phyloP scores from a whole-genome alignment of 257 asterid genomes.

The Nicotiana noctiflora region DNA sequence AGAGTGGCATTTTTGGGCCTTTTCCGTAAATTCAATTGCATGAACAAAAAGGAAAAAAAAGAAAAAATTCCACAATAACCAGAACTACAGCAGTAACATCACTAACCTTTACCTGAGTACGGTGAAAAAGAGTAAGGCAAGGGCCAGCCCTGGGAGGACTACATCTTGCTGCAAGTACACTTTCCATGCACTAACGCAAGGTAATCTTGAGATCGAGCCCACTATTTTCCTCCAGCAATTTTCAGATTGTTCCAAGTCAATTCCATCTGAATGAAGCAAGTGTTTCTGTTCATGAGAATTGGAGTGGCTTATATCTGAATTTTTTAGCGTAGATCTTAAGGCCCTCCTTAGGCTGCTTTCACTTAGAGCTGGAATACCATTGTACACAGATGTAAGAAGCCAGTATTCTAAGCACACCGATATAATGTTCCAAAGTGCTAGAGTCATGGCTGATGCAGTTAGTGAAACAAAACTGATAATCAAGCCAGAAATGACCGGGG shows the following conservation, averaged over 20 bases:
- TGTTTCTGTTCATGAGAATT: slow-evolving; percentile 18
- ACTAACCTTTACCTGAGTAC: slow-evolving; percentile 57
- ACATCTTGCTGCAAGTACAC: slow-evolving; percentile 64
- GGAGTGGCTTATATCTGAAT: slow-evolving; percentile 21
- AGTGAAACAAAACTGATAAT: slow-evolving; percentile 76
- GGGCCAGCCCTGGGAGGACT: slow-evolving; percentile 75
- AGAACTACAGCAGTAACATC: neutral
- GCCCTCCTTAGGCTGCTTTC: slow-evolving; percentile 37
- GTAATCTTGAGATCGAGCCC: slow-evolving; percentile 23
- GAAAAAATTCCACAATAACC: neutral
- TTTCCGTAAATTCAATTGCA: neutral
- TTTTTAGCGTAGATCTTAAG: slow-evolving; percentile 22
- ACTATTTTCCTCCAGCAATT: slow-evolving; percentile 22
- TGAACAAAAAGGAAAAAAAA: neutral
- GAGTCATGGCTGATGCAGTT: slow-evolving; percentile 63
- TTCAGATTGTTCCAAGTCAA: slow-evolving; percentile 17
- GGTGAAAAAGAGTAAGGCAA: slow-evolving; percentile 62
- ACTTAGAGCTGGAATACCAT: slow-evolving; percentile 56
- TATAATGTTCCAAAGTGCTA: slow-evolving; percentile 60
- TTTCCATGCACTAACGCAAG: slow-evolving; percentile 70
- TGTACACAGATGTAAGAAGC: slow-evolving; percentile 66
- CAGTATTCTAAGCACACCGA: slow-evolving; percentile 70
- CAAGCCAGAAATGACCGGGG: slow-evolving; percentile 77
- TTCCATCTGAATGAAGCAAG: slow-evolving; percentile 7
- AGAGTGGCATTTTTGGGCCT: too few relatives aligned